Conservation (phyloP, 371 early-diverging fungal genomes). For the Choanephora cucurbitarum region DNA sequence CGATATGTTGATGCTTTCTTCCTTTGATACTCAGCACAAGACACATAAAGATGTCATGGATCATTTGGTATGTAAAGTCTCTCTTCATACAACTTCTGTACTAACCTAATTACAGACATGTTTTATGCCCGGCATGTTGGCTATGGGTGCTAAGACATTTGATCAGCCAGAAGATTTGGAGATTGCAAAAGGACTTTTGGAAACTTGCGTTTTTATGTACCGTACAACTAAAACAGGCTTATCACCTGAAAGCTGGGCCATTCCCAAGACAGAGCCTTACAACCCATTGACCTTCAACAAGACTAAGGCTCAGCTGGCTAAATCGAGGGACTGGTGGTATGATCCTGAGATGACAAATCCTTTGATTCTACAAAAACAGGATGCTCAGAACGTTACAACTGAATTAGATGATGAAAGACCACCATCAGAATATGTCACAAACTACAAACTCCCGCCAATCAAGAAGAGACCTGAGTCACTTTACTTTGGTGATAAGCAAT, state of each 20-base stretch:
- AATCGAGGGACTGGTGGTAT: constrained; percentile 40
- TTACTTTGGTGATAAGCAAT: constrained; percentile 19
- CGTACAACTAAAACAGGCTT: constrained; percentile 51
- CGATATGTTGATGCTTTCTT: constrained; percentile 49
- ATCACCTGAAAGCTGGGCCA: constrained; percentile 52
- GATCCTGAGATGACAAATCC: constrained; percentile 7
- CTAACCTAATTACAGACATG: constrained; percentile 40
- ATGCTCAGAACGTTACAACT: not conserved
- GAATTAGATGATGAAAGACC: not conserved
- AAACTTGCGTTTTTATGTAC: constrained; percentile 64
- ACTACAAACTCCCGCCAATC: constrained; percentile 15
- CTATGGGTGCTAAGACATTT: constrained; percentile 55
- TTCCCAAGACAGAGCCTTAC: constrained; percentile 25
- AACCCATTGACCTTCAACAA: constrained; percentile 34
- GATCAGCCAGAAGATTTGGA: constrained; percentile 42
- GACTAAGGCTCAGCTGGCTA: constrained; percentile 19
- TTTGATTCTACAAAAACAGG: not conserved
- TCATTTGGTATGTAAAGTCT: constrained; percentile 42
- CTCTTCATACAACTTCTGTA: not conserved
- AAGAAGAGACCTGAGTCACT: constrained; percentile 17
- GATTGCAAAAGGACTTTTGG: constrained; percentile 51
- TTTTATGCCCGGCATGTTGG: constrained; percentile 71
- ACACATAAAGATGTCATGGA: constrained; percentile 45
- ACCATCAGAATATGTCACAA: constrained; percentile 8
- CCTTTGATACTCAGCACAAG: constrained; percentile 31